phyloP scores from a whole-genome alignment of 202 grass and related monocot genomes.

The Musa balbisiana region DNA sequence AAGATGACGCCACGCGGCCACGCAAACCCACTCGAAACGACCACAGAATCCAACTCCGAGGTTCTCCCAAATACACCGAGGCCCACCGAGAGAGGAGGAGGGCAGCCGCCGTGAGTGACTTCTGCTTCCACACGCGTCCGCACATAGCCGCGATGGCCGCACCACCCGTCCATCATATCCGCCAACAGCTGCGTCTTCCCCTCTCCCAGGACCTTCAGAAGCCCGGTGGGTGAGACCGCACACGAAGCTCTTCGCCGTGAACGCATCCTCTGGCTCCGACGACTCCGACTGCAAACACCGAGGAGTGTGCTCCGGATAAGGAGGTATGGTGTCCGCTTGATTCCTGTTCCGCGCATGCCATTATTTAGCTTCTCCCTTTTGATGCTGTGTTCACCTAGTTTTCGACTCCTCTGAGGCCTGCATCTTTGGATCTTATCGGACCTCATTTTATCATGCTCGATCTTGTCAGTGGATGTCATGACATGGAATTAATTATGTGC shows the following conservation, averaged over 20 bases:
- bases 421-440: no score
- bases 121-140: neutral
- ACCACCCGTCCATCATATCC: constrained; percentile 54
- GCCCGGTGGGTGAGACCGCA: constrained; percentile 27
- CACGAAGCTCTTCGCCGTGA: constrained; percentile 27
- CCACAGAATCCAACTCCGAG: neutral
- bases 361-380: neutral
- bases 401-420: no score
- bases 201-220: constrained; percentile 25
- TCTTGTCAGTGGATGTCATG: neutral
- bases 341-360: no score
- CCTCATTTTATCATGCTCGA: constrained; percentile 1
- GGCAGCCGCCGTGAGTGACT: neutral
- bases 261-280: constrained; percentile 37
- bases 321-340: constrained; percentile 32
- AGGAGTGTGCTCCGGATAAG: constrained; percentile 90
- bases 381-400: neutral
- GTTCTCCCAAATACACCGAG: neutral
- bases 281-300: constrained; percentile 76
- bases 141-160: constrained; percentile 36
- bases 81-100: neutral
- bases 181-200: constrained; percentile 55
- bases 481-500: no score
- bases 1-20: neutral
- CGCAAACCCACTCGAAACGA: neutral